phyloP scores from a whole-genome alignment of 371 early-diverging fungal genomes.

The Lichtheimia ramosa region DNA sequence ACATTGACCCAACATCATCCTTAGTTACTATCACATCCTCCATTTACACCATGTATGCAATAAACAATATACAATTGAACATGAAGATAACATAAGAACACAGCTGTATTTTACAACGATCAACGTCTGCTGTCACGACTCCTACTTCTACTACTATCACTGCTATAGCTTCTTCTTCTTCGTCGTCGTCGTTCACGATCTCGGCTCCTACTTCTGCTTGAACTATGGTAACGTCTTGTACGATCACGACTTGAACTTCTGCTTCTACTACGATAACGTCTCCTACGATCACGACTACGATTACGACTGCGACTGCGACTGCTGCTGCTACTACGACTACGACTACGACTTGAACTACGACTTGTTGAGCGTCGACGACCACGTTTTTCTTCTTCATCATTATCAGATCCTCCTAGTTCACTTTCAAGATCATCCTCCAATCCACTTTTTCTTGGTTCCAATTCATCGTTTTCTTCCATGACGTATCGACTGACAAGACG shows the following conservation, averaged over 20 bases:
- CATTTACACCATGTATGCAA: too few relatives aligned
- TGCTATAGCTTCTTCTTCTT: conserved; percentile 4
- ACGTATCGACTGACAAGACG: conserved; percentile 75
- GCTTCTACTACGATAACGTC: conserved; percentile 11
- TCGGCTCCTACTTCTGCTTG: conserved; percentile 5
- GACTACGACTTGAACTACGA: conserved; percentile 11
- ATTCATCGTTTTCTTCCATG: conserved; percentile 85
- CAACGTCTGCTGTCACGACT: too few relatives aligned
- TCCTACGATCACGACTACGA: conserved; percentile 3
- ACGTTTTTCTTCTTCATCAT: not conserved
- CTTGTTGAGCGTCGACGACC: conserved; percentile 1
- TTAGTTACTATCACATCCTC: too few relatives aligned
- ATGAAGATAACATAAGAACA: too few relatives aligned
- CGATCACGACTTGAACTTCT: conserved; percentile 3
- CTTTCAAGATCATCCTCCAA: conserved; percentile 76
- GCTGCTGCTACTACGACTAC: conserved; percentile 3
- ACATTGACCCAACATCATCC: too few relatives aligned
- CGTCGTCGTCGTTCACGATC: not conserved
- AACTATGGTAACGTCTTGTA: conserved; percentile 8
- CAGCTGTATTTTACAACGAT: too few relatives aligned
- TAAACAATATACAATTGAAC: too few relatives aligned
- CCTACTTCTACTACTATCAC: conserved; percentile 5
- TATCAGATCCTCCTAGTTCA: conserved; percentile 12
- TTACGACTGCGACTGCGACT: conserved; percentile 12
- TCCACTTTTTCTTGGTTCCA: conserved; percentile 81